Percentiles rank a stretch among this genome's conserved stretches.
phyloP scores from a whole-genome alignment of 352 stramenopile genomes.

The Pythium diclinum region DNA sequence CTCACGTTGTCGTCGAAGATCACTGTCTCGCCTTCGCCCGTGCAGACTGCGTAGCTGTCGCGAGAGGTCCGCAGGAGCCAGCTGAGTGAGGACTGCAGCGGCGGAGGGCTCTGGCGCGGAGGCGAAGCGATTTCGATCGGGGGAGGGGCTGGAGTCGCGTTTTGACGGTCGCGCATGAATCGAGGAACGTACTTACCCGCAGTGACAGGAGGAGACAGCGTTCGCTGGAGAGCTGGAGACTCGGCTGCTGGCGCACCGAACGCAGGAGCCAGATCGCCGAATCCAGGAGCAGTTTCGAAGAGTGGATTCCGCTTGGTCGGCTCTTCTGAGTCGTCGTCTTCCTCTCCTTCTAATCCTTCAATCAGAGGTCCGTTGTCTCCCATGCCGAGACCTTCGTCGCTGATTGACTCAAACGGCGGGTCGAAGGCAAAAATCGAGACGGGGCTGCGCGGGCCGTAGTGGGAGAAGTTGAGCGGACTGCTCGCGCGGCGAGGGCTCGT shows the following conservation, averaged over 20 bases:
- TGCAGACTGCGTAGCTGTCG: conserved; percentile 32
- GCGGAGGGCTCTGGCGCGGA: conserved; percentile 36
- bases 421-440: conserved; percentile 68
- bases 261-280: not conserved
- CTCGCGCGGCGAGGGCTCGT: conserved; percentile 52
- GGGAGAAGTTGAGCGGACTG: conserved; percentile 54
- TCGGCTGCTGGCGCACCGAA: conserved; percentile 8
- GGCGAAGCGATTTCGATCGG: conserved; percentile 33
- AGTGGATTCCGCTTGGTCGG: not conserved
- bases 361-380: conserved; percentile 25
- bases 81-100: conserved; percentile 22
- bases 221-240: conserved; percentile 45
- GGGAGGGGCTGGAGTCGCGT: conserved; percentile 39
- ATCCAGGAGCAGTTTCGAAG: not conserved
- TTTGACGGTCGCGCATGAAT: conserved; percentile 67
- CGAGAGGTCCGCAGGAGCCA: conserved; percentile 49
- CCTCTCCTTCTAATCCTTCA: conserved; percentile 31
- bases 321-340: conserved; percentile 18
- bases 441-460: conserved; percentile 64
- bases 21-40: conserved; percentile 55
- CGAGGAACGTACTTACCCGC: conserved; percentile 70
- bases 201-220: conserved; percentile 52
- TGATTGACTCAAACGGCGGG: conserved; percentile 56
- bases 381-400: conserved; percentile 13
- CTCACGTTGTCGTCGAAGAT: conserved; percentile 62